A percentile compares a stretch with the other conserved stretches of the same genome.
Evolutionary conservation across 2,329 filamentous ascomycete species (phyloP).

Genomic region (Paracamarosporium sp.): DNA sequence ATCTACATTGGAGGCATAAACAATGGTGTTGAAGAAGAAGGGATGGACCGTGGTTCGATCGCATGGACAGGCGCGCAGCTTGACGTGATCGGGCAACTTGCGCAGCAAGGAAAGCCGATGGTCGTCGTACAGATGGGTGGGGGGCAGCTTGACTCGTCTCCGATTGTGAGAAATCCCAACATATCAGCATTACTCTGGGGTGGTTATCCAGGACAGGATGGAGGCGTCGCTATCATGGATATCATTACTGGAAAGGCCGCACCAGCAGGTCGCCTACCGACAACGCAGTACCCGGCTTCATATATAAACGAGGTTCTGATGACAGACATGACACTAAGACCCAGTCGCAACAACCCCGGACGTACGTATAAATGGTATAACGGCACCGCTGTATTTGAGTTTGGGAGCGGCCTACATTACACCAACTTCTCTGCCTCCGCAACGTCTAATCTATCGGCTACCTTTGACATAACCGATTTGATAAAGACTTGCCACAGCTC

Average conservation of each 20-base stretch:
- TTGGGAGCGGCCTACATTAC: constrained; percentile 66
- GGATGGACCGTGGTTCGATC: constrained; percentile 58
- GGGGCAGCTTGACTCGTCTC: constrained; percentile 59
- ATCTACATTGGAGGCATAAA: constrained; percentile 65
- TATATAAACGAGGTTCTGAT: constrained; percentile 59
- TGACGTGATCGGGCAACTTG: constrained; percentile 58
- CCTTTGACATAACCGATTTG: constrained; percentile 46
- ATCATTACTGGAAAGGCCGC: constrained; percentile 59
- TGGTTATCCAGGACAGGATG: constrained; percentile 66
- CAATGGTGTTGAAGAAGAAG: constrained; percentile 59
- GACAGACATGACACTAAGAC: constrained; percentile 64
- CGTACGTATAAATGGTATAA: constrained; percentile 62
- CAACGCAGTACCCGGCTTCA: constrained; percentile 62
- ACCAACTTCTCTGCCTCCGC: constrained; percentile 56
- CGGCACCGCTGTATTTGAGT: constrained; percentile 56
- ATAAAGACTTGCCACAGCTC: constrained; percentile 42
- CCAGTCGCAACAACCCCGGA: constrained; percentile 54
- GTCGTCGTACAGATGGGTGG: constrained; percentile 60
- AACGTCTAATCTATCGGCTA: constrained; percentile 3
- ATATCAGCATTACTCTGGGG: constrained; percentile 64
- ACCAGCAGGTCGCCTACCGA: constrained; percentile 61
- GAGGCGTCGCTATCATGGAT: constrained; percentile 62
- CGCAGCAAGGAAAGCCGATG: constrained; percentile 56
- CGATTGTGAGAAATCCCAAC: constrained; percentile 55
- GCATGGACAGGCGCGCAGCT: constrained; percentile 61